Evolutionary conservation across 768 basidiomycete genomes (phyloP).

Genomic region (Pseudohyphozyma bogoriensis): DNA sequence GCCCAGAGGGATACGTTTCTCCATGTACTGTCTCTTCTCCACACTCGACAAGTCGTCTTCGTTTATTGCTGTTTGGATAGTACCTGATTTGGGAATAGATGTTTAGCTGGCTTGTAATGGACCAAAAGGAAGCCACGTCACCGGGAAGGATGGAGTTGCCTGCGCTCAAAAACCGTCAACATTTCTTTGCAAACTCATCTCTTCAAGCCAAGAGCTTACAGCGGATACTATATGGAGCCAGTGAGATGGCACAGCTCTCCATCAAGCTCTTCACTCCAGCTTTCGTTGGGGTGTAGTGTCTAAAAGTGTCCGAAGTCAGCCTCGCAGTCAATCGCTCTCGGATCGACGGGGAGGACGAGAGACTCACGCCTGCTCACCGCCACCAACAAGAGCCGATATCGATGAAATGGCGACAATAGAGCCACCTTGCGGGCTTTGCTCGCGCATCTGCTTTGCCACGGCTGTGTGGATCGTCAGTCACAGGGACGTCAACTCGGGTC

Average conservation of each 20-base stretch:
- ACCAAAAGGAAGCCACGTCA: constrained; percentile 13
- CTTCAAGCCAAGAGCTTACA: constrained; percentile 33
- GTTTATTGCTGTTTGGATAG: constrained; percentile 68
- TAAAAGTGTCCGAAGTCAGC: constrained; percentile 28
- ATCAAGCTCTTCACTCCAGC: constrained; percentile 48
- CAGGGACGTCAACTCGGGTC: neutral
- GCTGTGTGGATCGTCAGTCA: constrained; percentile 28
- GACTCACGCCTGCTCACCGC: constrained; percentile 54
- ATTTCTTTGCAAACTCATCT: neutral
- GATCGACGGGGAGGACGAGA: constrained; percentile 1
- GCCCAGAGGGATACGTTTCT: constrained; percentile 55
- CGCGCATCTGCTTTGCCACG: constrained; percentile 63
- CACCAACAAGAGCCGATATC: constrained; percentile 70
- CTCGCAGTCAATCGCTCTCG: no score
- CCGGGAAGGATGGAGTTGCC: constrained; percentile 56
- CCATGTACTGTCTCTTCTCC: constrained; percentile 53
- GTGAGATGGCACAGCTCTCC: constrained; percentile 66
- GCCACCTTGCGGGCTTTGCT: constrained; percentile 58
- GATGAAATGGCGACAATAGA: constrained; percentile 65
- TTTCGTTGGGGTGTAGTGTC: constrained; percentile 71
- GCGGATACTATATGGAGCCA: constrained; percentile 66
- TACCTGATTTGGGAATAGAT: constrained; percentile 40
- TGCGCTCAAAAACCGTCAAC: neutral
- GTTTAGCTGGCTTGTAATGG: neutral
- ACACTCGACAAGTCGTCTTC: constrained; percentile 57